Evolutionary conservation across 2,329 filamentous ascomycete genomes (phyloP).

Genomic region (Ascocoryne sarcoides): DNA sequence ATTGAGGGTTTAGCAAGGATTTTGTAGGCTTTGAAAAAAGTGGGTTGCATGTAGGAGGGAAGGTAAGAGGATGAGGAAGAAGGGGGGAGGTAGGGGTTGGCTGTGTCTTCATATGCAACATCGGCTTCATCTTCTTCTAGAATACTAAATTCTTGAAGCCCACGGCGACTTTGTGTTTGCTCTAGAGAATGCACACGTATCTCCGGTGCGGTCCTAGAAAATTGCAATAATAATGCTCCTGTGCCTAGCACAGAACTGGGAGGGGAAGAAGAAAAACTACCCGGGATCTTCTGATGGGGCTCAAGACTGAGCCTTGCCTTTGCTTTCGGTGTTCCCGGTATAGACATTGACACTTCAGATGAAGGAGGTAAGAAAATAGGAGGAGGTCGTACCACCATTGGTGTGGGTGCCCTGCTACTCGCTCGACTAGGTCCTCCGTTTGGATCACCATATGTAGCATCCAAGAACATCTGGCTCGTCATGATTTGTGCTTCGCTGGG

Average conservation of each 20-base stretch:
- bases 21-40: constrained; percentile 24
- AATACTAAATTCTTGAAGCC: not conserved
- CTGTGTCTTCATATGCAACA: no score
- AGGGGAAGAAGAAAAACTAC: not conserved
- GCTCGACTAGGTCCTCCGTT: constrained; percentile 41
- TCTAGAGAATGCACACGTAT: not conserved
- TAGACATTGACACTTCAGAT: not conserved
- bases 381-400: constrained; percentile 52
- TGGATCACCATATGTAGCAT: constrained; percentile 64
- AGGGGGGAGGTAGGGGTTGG: not conserved
- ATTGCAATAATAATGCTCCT: no score
- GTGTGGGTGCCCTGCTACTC: constrained; percentile 58
- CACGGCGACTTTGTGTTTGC: not conserved
- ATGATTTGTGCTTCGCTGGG: constrained; percentile 71
- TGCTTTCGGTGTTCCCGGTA: not conserved
- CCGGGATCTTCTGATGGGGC: not conserved
- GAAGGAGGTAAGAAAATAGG: constrained; percentile 5
- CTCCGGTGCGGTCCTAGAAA: not conserved
- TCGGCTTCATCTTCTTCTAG: not conserved
- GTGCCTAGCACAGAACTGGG: no score
- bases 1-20: constrained; percentile 29
- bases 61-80: constrained; percentile 6
- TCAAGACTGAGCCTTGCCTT: not conserved
- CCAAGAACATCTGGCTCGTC: constrained; percentile 67
- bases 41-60: constrained; percentile 27